Evolutionary conservation across 768 basidiomycete genomes (phyloP).

Genomic region (Favolaschia claudopus): DNA sequence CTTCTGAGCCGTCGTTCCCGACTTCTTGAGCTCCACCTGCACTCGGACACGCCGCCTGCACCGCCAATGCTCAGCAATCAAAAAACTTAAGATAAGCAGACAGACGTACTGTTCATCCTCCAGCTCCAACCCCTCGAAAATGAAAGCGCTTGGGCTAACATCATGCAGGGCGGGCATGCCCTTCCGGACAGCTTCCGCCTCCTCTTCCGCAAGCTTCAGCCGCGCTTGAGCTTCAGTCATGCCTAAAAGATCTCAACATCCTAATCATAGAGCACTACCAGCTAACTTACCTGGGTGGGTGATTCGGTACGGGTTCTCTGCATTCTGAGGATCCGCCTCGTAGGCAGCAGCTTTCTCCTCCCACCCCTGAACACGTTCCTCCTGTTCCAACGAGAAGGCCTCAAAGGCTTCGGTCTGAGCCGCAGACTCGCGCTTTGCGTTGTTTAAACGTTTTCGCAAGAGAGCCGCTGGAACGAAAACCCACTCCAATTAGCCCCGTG

Average conservation of each 20-base stretch:
- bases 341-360: constrained; percentile 3
- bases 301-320: neutral
- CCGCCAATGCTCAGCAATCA: neutral
- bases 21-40: constrained; percentile 10
- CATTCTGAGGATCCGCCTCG: neutral
- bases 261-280: neutral
- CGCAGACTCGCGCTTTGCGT: neutral
- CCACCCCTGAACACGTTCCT: constrained; percentile 6
- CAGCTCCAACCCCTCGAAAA: constrained; percentile 20
- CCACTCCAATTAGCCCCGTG: neutral
- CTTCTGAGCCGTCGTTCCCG: neutral
- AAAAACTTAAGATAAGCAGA: too few relatives aligned
- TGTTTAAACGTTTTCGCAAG: constrained; percentile 1
- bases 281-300: neutral
- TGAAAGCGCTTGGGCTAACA: constrained; percentile 22
- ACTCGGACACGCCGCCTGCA: neutral
- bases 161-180: constrained; percentile 21
- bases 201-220: constrained; percentile 23
- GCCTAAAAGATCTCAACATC: neutral
- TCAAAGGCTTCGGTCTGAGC: neutral
- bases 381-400: neutral
- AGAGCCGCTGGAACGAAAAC: neutral
- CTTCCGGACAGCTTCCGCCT: neutral
- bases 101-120: constrained; percentile 32
- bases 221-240: constrained; percentile 22